Evolutionary conservation across 495 filamentous ascomycete species (phyloP).

Genomic region (Talaromyces wortmannii): DNA sequence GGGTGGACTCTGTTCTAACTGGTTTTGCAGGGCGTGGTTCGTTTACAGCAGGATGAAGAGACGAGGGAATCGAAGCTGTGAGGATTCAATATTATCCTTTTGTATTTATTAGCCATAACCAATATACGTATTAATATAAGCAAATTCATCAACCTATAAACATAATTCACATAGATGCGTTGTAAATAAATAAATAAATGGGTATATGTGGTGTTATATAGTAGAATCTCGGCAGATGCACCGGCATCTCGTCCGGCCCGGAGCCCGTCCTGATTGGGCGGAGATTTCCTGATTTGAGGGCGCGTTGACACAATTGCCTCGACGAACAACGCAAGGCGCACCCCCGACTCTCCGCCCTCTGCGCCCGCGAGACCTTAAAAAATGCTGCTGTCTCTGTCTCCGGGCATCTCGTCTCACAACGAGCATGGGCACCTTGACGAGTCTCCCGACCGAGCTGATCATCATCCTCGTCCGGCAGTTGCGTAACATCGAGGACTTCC

Average conservation of each 20-base stretch:
- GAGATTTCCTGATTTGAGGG: too few relatives aligned
- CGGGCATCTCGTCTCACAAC: background rate
- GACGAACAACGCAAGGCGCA: too few relatives aligned
- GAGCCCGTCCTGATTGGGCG: too few relatives aligned
- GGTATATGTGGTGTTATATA: too few relatives aligned
- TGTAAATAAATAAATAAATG: too few relatives aligned
- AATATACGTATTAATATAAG: too few relatives aligned
- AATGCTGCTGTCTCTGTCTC: background rate
- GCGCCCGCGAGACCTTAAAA: background rate
- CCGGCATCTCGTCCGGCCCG: too few relatives aligned
- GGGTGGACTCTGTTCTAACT: background rate
- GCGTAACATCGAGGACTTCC: background rate
- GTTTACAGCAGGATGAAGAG: conserved; percentile 35
- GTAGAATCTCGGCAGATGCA: too few relatives aligned
- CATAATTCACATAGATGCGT: too few relatives aligned
- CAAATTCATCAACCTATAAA: too few relatives aligned
- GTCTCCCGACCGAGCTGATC: background rate
- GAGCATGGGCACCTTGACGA: background rate
- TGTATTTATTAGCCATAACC: background rate
- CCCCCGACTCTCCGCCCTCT: background rate
- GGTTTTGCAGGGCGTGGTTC: conserved; percentile 30
- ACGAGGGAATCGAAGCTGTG: background rate
- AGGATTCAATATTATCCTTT: background rate
- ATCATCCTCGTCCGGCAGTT: background rate
- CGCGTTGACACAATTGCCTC: too few relatives aligned